These are phyloP conservation scores for Hippophae gyantsensis DNA, from an alignment of 306 rosid species.

Conservation along the genomic window DNA sequence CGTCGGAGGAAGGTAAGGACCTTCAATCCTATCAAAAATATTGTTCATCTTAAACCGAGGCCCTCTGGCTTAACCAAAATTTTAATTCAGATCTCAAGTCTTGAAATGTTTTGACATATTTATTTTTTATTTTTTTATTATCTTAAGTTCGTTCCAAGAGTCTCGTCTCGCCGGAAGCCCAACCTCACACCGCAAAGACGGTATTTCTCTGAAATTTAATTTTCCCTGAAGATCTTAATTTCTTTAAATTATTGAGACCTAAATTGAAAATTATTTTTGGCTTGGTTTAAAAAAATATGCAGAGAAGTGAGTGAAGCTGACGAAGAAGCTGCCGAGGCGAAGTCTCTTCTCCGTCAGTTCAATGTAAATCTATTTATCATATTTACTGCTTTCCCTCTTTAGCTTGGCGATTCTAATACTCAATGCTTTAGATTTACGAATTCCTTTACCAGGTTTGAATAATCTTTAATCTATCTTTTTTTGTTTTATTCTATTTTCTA, in stretches of 20 bases:
- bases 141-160: slow-evolving; percentile 47
- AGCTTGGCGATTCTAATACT: neutral
- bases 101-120: neutral
- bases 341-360: slow-evolving; percentile 31
- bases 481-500: no score
- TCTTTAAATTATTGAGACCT: neutral
- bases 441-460: neutral
- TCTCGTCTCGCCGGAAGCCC: slow-evolving; percentile 23
- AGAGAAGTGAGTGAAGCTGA: slow-evolving; percentile 35
- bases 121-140: slow-evolving; percentile 12
- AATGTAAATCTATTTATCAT: slow-evolving; percentile 21
- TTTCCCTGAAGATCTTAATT: neutral
- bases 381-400: neutral
- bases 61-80: neutral
- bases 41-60: neutral
- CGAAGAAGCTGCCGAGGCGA: slow-evolving; percentile 21
- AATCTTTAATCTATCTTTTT: no score
- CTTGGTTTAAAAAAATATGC: slow-evolving; percentile 15
- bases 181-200: slow-evolving; percentile 15
- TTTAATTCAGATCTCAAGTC: slow-evolving; percentile 1
- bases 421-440: neutral
- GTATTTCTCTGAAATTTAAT: slow-evolving; percentile 24
- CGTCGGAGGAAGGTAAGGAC: no score
- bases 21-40: no score
- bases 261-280: neutral